These are phyloP conservation scores for Salvia sclarea DNA, from an alignment of 305 asterid genomes.

Conservation along the genomic window DNA sequence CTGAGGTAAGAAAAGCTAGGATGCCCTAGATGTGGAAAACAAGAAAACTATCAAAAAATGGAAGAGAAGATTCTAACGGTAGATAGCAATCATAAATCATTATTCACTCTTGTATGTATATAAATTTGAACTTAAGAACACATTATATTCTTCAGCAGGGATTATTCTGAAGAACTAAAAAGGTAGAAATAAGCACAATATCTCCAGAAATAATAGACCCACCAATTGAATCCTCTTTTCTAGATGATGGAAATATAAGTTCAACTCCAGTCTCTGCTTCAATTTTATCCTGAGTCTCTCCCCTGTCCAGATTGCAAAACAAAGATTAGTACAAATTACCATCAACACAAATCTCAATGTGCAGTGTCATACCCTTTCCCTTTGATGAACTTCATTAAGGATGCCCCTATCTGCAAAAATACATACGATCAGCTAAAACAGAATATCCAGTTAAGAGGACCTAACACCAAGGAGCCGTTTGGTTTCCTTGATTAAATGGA, in stretches of 20 bases:
- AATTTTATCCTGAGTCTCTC: constrained; percentile 55
- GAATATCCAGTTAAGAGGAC: neutral
- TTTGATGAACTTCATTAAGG: constrained; percentile 69
- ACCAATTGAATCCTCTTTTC: constrained; percentile 66
- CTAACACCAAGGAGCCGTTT: too few relatives aligned
- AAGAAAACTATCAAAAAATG: neutral
- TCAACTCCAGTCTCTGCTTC: constrained; percentile 62
- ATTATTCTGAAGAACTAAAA: neutral
- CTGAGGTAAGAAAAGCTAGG: neutral
- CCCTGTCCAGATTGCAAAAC: constrained; percentile 49
- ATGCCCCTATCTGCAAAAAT: constrained; percentile 66
- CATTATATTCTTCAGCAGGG: neutral
- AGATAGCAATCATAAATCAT: neutral
- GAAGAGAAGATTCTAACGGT: neutral
- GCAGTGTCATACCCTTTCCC: constrained; percentile 65
- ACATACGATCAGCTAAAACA: constrained; percentile 29
- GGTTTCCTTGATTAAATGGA: too few relatives aligned
- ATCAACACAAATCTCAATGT: constrained; percentile 20
- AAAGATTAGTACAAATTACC: constrained; percentile 25
- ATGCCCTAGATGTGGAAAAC: neutral
- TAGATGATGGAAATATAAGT: constrained; percentile 60
- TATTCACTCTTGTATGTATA: neutral
- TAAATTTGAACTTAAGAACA: constrained; percentile 3
- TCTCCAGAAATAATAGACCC: constrained; percentile 43
- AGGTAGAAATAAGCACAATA: constrained; percentile 20